Evolutionary conservation across 345 rosid genomes (phyloP).

Genomic region (Euphorbia tirucalli): DNA sequence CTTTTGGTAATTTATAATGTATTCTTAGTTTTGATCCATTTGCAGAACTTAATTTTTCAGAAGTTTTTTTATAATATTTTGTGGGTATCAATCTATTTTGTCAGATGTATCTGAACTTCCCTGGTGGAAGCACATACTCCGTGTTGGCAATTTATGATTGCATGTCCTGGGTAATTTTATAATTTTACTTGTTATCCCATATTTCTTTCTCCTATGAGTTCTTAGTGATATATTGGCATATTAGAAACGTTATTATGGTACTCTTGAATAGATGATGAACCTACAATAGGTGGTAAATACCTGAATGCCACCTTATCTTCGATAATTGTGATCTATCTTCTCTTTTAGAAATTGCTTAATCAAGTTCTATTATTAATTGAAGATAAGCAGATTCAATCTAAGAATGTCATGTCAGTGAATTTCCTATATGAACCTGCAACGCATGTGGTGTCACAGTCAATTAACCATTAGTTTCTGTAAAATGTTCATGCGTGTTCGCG

Average conservation of each 20-base stretch:
- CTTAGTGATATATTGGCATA: neutral
- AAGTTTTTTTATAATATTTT: too few species aligned
- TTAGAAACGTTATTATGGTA: neutral
- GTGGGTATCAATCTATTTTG: too few species aligned
- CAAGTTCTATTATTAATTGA: neutral
- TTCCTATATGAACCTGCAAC: neutral
- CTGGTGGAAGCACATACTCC: constrained; percentile 90
- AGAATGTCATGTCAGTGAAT: neutral
- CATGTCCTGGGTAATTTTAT: constrained; percentile 80
- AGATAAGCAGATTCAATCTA: neutral
- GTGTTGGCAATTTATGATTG: constrained; percentile 92
- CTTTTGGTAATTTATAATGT: too few species aligned
- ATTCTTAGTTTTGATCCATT: too few species aligned
- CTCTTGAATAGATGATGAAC: constrained; percentile 1
- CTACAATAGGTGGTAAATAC: constrained; percentile 3
- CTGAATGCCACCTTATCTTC: neutral
- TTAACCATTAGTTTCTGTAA: neutral
- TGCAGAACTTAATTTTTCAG: too few species aligned
- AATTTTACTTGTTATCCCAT: neutral
- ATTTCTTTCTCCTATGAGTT: neutral
- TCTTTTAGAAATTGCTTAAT: neutral
- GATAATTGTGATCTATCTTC: neutral
- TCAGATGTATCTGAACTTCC: constrained; percentile 85
- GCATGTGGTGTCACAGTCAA: neutral
- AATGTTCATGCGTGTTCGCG: neutral